A percentile compares a stretch with the other conserved stretches of the same genome.
Evolutionary conservation across 805 yeast genomes (phyloP).

Genomic region (Saturnispora silvae): DNA sequence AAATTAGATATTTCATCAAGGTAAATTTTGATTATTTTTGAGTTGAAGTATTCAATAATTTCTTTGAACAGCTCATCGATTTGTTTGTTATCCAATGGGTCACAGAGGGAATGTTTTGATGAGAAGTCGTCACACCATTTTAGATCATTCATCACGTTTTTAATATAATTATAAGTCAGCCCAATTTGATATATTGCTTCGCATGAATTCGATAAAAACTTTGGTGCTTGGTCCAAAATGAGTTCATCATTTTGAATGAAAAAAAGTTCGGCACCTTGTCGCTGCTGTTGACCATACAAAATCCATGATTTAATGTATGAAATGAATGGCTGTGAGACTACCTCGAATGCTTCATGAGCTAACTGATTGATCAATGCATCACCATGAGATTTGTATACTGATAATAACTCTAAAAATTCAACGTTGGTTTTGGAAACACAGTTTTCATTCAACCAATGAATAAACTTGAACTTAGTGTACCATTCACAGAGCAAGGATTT

Average conservation of each 20-base stretch:
- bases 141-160: conserved; percentile 1
- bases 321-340: conserved; percentile 47
- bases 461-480: conserved; percentile 46
- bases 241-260: conserved; percentile 20
- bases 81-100: not conserved
- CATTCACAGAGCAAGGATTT: conserved; percentile 35
- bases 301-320: conserved; percentile 59
- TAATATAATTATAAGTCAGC: conserved; percentile 41
- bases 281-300: conserved; percentile 39
- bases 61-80: conserved; percentile 37
- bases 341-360: conserved; percentile 34
- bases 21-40: conserved; percentile 38
- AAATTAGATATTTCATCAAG: conserved; percentile 48
- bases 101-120: not conserved
- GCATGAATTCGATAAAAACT: conserved; percentile 30
- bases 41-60: conserved; percentile 36
- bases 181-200: conserved; percentile 60
- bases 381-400: conserved; percentile 48
- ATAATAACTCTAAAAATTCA: conserved; percentile 43
- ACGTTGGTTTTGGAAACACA: conserved; percentile 30
- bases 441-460: conserved; percentile 33
- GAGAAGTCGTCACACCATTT: conserved; percentile 34
- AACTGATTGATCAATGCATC: conserved; percentile 40
- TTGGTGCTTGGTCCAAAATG: conserved; percentile 30
- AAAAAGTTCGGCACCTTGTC: not conserved